Percentiles rank a stretch among this genome's conserved stretches.
These are phyloP conservation scores for Schizophyllum amplum DNA, from an alignment of 1,284 basidiomycete species.

Conservation along the genomic window DNA sequence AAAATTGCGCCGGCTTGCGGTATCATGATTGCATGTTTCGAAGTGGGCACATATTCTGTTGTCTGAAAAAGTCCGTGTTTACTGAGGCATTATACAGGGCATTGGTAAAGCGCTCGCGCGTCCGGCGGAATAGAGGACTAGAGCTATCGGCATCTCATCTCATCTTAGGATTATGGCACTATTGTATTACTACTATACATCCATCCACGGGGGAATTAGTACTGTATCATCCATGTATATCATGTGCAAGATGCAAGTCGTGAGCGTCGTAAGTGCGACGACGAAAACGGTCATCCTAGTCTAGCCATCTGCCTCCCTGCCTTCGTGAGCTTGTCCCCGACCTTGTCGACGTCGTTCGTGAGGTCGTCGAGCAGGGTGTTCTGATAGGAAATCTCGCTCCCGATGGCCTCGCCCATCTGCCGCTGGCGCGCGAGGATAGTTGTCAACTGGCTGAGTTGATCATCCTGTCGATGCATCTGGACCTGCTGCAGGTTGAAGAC, in stretches of 20 bases:
- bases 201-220: background rate
- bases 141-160: too few species aligned
- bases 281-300: conserved; percentile 39
- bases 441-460: conserved; percentile 71
- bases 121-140: too few species aligned
- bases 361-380: conserved; percentile 83
- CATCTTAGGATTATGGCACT: conserved; percentile 8
- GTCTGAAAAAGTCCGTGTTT: background rate
- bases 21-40: conserved; percentile 94
- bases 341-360: conserved; percentile 63
- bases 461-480: conserved; percentile 81
- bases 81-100: conserved; percentile 31
- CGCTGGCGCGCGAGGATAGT: conserved; percentile 82
- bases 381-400: conserved; percentile 77
- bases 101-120: conserved; percentile 36
- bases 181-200: conserved; percentile 1
- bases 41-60: conserved; percentile 41
- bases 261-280: background rate
- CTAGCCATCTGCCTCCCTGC: conserved; percentile 79
- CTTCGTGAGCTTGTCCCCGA: conserved; percentile 68
- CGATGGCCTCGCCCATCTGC: conserved; percentile 84
- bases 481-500: conserved; percentile 73
- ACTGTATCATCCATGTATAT: conserved; percentile 9
- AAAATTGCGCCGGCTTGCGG: conserved; percentile 99
- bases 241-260: background rate